These are phyloP conservation scores for Talaromyces ruber DNA, from an alignment of 495 filamentous ascomycete genomes.

Conservation along the genomic window DNA sequence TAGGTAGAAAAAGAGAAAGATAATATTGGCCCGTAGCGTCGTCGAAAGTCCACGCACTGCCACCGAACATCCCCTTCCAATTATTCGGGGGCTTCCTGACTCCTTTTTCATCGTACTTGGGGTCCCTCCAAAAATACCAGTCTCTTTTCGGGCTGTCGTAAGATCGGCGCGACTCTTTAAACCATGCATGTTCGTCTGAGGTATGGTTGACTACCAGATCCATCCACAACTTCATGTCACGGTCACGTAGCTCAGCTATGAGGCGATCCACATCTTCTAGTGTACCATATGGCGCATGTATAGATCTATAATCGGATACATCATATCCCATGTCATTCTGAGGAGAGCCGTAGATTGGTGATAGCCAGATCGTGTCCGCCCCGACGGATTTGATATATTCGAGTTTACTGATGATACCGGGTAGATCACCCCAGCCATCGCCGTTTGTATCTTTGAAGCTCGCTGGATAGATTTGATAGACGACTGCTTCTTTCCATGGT, in stretches of 20 bases:
- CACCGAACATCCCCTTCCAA: slow-evolving; percentile 40
- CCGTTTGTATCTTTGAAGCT: slow-evolving; percentile 57
- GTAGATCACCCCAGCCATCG: slow-evolving; percentile 59
- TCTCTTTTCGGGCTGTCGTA: slow-evolving; percentile 45
- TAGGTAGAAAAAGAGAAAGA: slow-evolving; percentile 31
- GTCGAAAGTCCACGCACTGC: slow-evolving; percentile 34
- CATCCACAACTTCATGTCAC: slow-evolving; percentile 49
- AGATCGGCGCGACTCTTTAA: slow-evolving; percentile 45
- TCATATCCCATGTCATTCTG: slow-evolving; percentile 41
- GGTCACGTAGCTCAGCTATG: slow-evolving; percentile 25
- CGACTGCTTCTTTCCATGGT: slow-evolving; percentile 44
- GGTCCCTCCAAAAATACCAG: slow-evolving; percentile 55
- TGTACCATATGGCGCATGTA: slow-evolving; percentile 29
- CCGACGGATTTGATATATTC: slow-evolving; percentile 56
- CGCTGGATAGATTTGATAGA: slow-evolving; percentile 65
- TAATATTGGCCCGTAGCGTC: slow-evolving; percentile 32
- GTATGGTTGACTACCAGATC: slow-evolving; percentile 61
- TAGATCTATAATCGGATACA: neutral
- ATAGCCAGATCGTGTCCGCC: slow-evolving; percentile 59
- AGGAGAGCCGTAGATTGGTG: slow-evolving; percentile 57
- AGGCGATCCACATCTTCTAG: slow-evolving; percentile 43
- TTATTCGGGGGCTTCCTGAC: slow-evolving; percentile 49
- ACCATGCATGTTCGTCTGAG: slow-evolving; percentile 51
- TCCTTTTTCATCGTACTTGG: slow-evolving; percentile 37
- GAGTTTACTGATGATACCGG: slow-evolving; percentile 55